Percentiles rank a stretch among this genome's conserved stretches.
These are phyloP conservation scores for Exophiala sp. DNA, from an alignment of 2,329 filamentous ascomycete genomes.

Conservation along the genomic window DNA sequence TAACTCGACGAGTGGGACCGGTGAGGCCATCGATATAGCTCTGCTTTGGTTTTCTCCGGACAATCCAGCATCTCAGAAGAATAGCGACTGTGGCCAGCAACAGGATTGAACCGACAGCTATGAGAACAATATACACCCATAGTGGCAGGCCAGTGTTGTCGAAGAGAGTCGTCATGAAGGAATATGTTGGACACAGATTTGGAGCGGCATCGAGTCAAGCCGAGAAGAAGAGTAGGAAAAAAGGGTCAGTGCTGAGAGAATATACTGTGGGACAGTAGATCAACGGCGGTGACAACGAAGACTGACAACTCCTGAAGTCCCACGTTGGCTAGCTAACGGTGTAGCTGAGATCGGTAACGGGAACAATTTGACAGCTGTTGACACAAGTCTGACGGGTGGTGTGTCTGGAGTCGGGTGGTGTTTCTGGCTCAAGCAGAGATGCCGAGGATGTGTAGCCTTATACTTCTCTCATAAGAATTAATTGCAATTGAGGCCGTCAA, in stretches of 20 bases:
- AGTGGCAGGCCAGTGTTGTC: slow-evolving; percentile 24
- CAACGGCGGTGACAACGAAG: background rate
- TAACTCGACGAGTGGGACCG: slow-evolving; percentile 25
- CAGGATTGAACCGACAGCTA: slow-evolving; percentile 23
- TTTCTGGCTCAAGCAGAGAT: background rate
- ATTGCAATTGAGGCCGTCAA: background rate
- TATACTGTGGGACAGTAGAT: background rate
- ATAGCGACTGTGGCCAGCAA: slow-evolving; percentile 17
- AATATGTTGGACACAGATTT: background rate
- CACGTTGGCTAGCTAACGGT: background rate
- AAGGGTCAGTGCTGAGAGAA: slow-evolving; percentile 1
- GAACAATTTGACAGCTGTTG: background rate
- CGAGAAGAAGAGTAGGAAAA: background rate
- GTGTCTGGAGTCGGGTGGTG: background rate
- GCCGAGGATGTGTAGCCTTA: background rate
- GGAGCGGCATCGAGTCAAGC: slow-evolving; percentile 17
- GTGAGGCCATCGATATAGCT: slow-evolving; percentile 20
- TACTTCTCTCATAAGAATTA: too few species aligned
- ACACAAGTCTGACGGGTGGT: background rate
- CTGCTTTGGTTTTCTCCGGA: slow-evolving; percentile 14
- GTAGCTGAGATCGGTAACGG: background rate
- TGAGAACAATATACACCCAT: slow-evolving; percentile 28
- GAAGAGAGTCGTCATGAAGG: slow-evolving; percentile 27
- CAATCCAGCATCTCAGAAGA: slow-evolving; percentile 16
- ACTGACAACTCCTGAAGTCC: background rate